Percentiles rank a stretch among this genome's conserved stretches.
phyloP scores from a whole-genome alignment of 345 rosid species.

The Gossypium stocksii region DNA sequence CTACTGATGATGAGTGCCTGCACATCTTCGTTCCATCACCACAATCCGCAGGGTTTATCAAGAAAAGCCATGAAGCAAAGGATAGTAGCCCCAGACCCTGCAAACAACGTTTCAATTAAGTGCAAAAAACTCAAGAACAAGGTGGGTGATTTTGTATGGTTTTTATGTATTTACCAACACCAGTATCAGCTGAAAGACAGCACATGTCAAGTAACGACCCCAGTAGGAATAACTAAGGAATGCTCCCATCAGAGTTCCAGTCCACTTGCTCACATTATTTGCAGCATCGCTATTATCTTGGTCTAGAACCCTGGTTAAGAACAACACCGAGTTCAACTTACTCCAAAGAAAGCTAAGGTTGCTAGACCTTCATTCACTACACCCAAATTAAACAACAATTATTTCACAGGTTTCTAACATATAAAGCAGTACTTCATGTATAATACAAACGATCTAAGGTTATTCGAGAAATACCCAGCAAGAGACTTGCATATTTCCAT shows the following conservation, averaged over 20 bases:
- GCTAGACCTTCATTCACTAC: conserved; percentile 82
- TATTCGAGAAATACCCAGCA: conserved; percentile 11
- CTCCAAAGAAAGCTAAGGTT: conserved; percentile 91
- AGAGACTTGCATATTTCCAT: conserved; percentile 14
- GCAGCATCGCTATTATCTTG: conserved; percentile 84
- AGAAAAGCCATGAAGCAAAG: conserved; percentile 53
- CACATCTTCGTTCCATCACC: conserved; percentile 51
- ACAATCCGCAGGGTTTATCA: conserved; percentile 64
- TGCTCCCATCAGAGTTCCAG: conserved; percentile 88
- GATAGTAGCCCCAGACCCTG: conserved; percentile 66
- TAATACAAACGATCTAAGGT: neutral
- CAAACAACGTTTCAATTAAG: conserved; percentile 3
- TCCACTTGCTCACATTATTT: conserved; percentile 87
- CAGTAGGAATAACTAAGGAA: conserved; percentile 94
- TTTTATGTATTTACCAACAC: conserved; percentile 33
- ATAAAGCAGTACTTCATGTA: neutral
- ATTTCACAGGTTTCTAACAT: neutral
- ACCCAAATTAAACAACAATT: neutral
- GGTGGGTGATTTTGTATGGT: neutral
- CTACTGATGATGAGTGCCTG: conserved; percentile 35
- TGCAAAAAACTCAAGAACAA: neutral
- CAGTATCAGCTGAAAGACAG: conserved; percentile 48
- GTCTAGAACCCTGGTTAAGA: conserved; percentile 73
- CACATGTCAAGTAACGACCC: conserved; percentile 84
- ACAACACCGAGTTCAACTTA: conserved; percentile 75